Percentiles rank a stretch among this genome's conserved stretches.
Evolutionary conservation across 495 filamentous ascomycete genomes (phyloP).

Genomic region (Penicillium cinerascens): DNA sequence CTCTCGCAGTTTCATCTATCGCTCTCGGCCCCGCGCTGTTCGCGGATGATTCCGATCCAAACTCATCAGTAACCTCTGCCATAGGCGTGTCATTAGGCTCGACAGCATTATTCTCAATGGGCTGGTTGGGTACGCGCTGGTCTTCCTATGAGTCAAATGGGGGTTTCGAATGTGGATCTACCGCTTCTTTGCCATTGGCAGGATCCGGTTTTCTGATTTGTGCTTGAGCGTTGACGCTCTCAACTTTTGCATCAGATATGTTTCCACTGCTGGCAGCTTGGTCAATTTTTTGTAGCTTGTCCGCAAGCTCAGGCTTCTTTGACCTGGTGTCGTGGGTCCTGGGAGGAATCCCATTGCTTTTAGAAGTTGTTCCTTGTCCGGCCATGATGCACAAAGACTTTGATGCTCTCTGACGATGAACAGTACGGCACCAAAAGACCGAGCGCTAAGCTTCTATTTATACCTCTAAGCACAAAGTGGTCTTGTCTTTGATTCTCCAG

Average conservation of each 20-base stretch:
- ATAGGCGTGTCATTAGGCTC: neutral
- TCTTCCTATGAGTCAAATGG: neutral
- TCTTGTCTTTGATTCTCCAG: neutral
- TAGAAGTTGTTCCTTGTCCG: neutral
- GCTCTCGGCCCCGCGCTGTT: neutral
- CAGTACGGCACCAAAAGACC: neutral
- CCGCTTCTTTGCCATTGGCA: neutral
- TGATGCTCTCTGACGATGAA: neutral
- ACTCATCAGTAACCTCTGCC: neutral
- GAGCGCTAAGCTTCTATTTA: neutral
- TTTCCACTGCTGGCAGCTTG: neutral
- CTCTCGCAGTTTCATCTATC: neutral
- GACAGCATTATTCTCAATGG: neutral
- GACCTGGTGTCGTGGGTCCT: neutral
- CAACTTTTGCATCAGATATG: neutral
- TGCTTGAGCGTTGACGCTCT: neutral
- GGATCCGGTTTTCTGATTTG: neutral
- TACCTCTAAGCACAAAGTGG: neutral
- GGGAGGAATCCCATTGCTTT: neutral
- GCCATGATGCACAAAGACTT: neutral
- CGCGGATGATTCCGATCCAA: neutral
- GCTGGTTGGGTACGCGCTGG: neutral
- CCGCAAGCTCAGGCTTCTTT: neutral
- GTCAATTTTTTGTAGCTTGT: neutral
- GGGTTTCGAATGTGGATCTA: neutral